Base-by-base conservation (phyloP, 768 basidiomycete species). In the Mycena pura region DNA sequence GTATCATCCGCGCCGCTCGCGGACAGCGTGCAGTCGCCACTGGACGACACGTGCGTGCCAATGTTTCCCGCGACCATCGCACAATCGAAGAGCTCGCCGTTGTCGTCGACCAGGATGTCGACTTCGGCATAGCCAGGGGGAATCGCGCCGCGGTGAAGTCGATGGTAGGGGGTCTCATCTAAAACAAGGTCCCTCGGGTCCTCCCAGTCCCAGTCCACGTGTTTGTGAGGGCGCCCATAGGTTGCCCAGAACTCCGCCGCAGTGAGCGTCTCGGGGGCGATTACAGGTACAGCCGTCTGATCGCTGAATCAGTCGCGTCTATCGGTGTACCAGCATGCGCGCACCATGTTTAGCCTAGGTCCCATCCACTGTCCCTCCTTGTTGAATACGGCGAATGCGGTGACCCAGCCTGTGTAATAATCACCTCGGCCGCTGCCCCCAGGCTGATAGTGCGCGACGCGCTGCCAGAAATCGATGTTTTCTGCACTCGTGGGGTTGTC, bases 1-100 rank as follows among this genome's bases (percentile, higher is more conserved):
- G 71, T 76, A 39, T 76, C 74, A 27, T 73, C 65, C 50, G 68
- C 40, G 15, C 73, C 75, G 14, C 69, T 68, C 29, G 65, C 60
- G 51, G 71, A 73, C 56, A 70, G 40, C 44, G 74, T 68, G 13
- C 69, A 68, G 60, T 72, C 72, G 46, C 69, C 73, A 22, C 67
- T 70, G 27, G 51, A 48, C 11, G 29, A 46, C 13, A 64, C 45
- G 5, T 22, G 49, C 4, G 21, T 52, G 10, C 56, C 64, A n/a
- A 66, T 51, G 21, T 13, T 43, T 11, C 68, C 65, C 13, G 62
- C 68, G 19, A 64, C 55, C 50, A 69, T 60, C 27, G 57, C 44
- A 22, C 51, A 56, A 8, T 55, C 45, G 19, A 58, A 61, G 13
- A 9, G 19, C 25, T 32, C 36, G 40, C 63, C 66, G 36, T 67